Percentiles rank a stretch among this genome's conserved stretches.
Evolutionary conservation across 495 filamentous ascomycete species (phyloP).

Genomic region (Aspergillus olivimuriae): DNA sequence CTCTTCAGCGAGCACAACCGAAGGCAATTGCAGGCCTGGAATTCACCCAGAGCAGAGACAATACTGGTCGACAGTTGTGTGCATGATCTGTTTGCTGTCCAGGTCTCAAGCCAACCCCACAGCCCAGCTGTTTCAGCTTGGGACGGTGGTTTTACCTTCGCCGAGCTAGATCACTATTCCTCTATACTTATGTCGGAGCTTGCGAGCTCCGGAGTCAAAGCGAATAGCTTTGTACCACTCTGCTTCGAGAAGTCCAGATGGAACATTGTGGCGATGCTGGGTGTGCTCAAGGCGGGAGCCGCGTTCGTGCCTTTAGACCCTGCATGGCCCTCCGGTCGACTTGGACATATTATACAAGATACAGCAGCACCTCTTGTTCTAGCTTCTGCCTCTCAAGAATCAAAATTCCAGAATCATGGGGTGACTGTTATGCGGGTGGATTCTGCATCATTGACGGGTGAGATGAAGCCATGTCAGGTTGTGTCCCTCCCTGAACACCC

Average conservation of each 20-base stretch:
- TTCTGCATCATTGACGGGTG: no score
- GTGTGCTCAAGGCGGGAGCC: neutral
- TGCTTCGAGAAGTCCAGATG: neutral
- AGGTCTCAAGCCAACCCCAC: neutral
- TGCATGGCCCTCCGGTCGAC: neutral
- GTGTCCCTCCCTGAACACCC: conserved; percentile 1
- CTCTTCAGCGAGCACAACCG: no score
- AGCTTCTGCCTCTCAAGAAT: no score
- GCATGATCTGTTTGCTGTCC: neutral
- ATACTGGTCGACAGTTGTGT: no score
- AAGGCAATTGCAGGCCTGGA: no score
- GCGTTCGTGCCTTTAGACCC: neutral
- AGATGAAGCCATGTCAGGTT: no score
- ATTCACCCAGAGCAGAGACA: no score
- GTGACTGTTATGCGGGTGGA: conserved; percentile 15
- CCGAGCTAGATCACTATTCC: neutral
- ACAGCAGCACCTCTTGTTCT: neutral
- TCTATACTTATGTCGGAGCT: neutral
- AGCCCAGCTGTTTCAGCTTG: conserved; percentile 8
- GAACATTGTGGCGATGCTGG: neutral
- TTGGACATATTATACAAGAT: no score
- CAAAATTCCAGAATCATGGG: no score
- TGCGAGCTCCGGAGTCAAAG: neutral
- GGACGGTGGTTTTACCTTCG: conserved; percentile 4
- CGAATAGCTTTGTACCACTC: neutral